Conservation (phyloP, 139 green algal species). For the Chlorella sorokiniana region DNA sequence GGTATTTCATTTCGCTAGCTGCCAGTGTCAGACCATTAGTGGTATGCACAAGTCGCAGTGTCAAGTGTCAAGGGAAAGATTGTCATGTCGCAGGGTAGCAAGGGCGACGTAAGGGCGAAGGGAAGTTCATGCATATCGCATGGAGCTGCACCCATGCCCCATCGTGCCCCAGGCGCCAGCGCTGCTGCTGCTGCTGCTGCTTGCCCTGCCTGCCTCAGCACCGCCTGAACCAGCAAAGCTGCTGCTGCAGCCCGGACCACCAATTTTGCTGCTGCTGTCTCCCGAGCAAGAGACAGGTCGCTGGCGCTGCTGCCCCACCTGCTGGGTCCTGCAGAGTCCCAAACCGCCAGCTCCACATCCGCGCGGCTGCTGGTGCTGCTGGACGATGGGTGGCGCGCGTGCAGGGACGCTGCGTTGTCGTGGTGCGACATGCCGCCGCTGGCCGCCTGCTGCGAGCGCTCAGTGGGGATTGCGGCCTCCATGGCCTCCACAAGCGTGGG, state of each 20-base stretch:
- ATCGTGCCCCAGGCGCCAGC: not conserved
- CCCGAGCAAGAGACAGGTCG: not conserved
- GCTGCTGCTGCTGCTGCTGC: not conserved
- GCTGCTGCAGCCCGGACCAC: not conserved
- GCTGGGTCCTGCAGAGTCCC: not conserved
- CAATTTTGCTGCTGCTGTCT: not conserved
- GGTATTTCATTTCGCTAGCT: too few species aligned
- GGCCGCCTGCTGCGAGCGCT: not conserved
- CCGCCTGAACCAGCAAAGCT: not conserved
- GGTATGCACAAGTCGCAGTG: not conserved
- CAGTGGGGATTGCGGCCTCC: not conserved
- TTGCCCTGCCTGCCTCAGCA: not conserved
- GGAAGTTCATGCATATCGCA: not conserved
- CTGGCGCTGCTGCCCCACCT: not conserved
- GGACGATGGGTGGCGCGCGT: too few species aligned
- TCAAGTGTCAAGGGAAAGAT: too few species aligned
- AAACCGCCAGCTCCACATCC: not conserved
- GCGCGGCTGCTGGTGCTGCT: constrained; percentile 8
- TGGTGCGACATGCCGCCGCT: not conserved
- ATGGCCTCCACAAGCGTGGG: not conserved
- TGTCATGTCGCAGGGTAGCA: not conserved
- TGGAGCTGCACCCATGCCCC: not conserved
- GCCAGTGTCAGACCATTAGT: too few species aligned
- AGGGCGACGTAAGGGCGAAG: not conserved
- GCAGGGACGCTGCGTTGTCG: not conserved